Evolutionary conservation across 1,139 yeast genomes (phyloP).

Genomic region (Keqinozyma sinolaborantium): DNA sequence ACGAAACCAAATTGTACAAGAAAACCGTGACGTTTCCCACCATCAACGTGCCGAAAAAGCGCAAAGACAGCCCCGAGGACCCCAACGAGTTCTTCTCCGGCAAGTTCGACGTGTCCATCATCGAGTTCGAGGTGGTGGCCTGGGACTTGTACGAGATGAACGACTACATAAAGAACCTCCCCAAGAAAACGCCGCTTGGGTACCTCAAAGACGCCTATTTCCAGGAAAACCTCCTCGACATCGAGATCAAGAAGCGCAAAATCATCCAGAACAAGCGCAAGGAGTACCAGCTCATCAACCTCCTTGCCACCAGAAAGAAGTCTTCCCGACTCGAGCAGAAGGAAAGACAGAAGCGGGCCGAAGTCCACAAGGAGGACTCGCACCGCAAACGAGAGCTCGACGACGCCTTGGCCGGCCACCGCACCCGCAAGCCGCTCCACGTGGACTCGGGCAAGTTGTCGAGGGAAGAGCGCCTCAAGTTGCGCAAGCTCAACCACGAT

Average conservation of each 20-base stretch:
- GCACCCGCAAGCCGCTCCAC: constrained; percentile 12
- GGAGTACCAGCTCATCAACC: constrained; percentile 45
- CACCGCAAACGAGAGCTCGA: constrained; percentile 31
- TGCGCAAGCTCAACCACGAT: constrained; percentile 21
- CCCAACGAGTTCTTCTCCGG: constrained; percentile 27
- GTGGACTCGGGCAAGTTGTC: constrained; percentile 25
- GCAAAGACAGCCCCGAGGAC: constrained; percentile 29
- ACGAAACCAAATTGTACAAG: constrained; percentile 41
- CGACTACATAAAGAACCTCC: constrained; percentile 17
- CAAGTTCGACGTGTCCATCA: constrained; percentile 27
- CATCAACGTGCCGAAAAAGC: constrained; percentile 38
- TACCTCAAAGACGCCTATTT: constrained; percentile 13
- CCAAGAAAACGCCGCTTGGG: constrained; percentile 15
- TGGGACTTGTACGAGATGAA: constrained; percentile 32
- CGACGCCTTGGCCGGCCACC: constrained; percentile 38
- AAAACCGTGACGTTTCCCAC: constrained; percentile 29
- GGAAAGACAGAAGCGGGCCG: constrained; percentile 42
- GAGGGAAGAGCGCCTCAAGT: constrained; percentile 42
- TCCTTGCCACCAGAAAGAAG: constrained; percentile 48
- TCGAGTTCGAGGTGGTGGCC: constrained; percentile 29
- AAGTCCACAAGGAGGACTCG: constrained; percentile 24
- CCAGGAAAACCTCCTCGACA: constrained; percentile 14
- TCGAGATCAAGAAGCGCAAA: constrained; percentile 35
- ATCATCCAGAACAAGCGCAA: constrained; percentile 39
- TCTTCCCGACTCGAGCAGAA: constrained; percentile 50